Percentiles rank a stretch among this genome's conserved stretches.
Evolutionary conservation across 148 eudicot species (phyloP).

Genomic region (Vaccinium darrowii): DNA sequence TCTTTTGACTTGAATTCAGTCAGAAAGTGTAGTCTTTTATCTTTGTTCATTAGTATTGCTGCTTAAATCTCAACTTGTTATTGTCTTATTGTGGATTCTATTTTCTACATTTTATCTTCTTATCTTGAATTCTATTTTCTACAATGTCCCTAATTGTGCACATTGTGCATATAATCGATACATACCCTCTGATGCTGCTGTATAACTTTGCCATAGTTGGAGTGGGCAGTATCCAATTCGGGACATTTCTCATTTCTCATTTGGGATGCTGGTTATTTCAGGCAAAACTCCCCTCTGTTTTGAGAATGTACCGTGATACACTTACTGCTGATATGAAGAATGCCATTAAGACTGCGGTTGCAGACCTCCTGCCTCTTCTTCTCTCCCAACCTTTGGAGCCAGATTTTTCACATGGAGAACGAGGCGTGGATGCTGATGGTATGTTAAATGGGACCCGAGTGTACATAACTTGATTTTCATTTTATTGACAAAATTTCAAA

Average conservation of each 20-base stretch:
- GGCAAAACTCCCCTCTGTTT: slow-evolving; percentile 91
- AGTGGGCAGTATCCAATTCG: neutral
- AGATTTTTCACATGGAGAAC: slow-evolving; percentile 67
- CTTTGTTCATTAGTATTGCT: neutral
- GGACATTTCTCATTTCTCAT: slow-evolving; percentile 16
- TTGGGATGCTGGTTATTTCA: slow-evolving; percentile 27
- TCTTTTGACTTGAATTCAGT: neutral
- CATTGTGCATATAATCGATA: no score
- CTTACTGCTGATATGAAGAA: slow-evolving; percentile 92
- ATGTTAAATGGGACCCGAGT: slow-evolving; percentile 10
- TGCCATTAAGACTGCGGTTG: slow-evolving; percentile 78
- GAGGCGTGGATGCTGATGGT: slow-evolving; percentile 82
- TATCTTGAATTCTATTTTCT: neutral
- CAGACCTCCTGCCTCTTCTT: slow-evolving; percentile 80
- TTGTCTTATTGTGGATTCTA: neutral
- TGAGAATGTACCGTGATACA: slow-evolving; percentile 91
- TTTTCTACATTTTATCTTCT: neutral
- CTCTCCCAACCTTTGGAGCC: slow-evolving; percentile 54
- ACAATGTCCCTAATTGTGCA: neutral
- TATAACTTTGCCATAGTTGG: neutral
- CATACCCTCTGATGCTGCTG: neutral
- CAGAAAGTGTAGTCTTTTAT: neutral
- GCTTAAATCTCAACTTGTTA: neutral
- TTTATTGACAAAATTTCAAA: neutral
- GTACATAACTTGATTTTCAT: neutral